Evolutionary conservation across 148 eudicot species (phyloP).

Genomic region (Persicaria maculosa): DNA sequence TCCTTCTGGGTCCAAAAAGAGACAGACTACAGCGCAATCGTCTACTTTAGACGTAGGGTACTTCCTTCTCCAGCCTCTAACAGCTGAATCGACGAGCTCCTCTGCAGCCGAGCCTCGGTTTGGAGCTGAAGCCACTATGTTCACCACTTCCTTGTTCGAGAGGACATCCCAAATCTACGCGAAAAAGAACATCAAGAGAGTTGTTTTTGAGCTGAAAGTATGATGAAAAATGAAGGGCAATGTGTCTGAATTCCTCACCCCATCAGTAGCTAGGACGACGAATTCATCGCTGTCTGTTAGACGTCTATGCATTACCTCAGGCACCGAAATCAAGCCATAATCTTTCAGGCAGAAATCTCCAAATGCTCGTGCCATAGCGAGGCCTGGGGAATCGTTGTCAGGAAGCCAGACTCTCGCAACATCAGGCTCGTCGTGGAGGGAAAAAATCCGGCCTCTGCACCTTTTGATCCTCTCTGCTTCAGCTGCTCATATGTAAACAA

Average conservation of each 20-base stretch:
- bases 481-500: conserved; percentile 25
- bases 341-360: conserved; percentile 95
- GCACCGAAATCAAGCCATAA: conserved; percentile 77
- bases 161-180: conserved; percentile 89
- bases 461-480: conserved; percentile 85
- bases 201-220: background rate
- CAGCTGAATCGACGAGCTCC: conserved; percentile 63
- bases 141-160: conserved; percentile 73
- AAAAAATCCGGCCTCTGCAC: conserved; percentile 77
- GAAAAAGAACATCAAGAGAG: background rate
- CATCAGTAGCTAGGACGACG: conserved; percentile 79
- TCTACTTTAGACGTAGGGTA: conserved; percentile 84
- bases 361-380: conserved; percentile 95
- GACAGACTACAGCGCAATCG: conserved; percentile 92
- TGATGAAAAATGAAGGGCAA: background rate
- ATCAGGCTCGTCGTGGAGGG: conserved; percentile 84
- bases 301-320: conserved; percentile 56
- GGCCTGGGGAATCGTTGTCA: conserved; percentile 71
- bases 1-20: conserved; percentile 46
- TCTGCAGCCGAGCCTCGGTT: conserved; percentile 55
- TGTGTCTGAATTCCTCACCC: conserved; percentile 34
- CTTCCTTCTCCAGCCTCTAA: conserved; percentile 61
- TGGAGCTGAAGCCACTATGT: conserved; percentile 56
- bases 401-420: conserved; percentile 94
- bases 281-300: conserved; percentile 75